These are phyloP conservation scores for Phytophthora capsici DNA, from an alignment of 352 stramenopile genomes.

Conservation along the genomic window DNA sequence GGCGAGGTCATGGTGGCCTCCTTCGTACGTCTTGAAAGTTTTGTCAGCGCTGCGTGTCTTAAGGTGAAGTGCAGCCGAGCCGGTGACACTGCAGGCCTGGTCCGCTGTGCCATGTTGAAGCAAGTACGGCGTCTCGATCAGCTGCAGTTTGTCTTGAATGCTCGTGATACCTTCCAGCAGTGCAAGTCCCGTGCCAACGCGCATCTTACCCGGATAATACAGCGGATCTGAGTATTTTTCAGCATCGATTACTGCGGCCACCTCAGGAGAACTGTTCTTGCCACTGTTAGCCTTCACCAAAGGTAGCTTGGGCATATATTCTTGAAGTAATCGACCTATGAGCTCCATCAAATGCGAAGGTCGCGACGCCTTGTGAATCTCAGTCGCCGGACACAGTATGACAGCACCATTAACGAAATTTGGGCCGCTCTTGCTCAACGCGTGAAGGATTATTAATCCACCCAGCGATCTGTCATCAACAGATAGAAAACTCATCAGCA, in stretches of 20 bases:
- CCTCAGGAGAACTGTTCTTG: constrained; percentile 68
- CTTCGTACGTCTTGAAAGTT: constrained; percentile 66
- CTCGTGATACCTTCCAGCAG: constrained; percentile 65
- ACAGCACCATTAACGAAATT: constrained; percentile 72
- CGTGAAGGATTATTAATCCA: constrained; percentile 67
- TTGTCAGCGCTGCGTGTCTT: constrained; percentile 73
- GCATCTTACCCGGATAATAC: constrained; percentile 78
- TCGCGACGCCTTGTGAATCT: constrained; percentile 66
- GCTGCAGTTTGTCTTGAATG: constrained; percentile 62
- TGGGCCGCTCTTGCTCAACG: constrained; percentile 52
- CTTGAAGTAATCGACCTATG: constrained; percentile 59
- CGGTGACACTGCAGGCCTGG: constrained; percentile 71
- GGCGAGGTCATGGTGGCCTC: constrained; percentile 71
- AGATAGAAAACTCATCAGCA: constrained; percentile 6
- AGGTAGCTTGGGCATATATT: constrained; percentile 70
- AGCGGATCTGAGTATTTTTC: constrained; percentile 68
- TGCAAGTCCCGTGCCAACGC: constrained; percentile 75
- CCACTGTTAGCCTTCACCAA: constrained; percentile 61
- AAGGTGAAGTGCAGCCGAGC: constrained; percentile 61
- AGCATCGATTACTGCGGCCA: constrained; percentile 57
- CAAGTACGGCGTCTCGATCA: constrained; percentile 77
- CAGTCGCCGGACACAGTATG: constrained; percentile 70
- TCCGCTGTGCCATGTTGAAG: constrained; percentile 79
- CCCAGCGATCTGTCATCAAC: constrained; percentile 64
- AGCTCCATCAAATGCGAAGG: constrained; percentile 53